These are phyloP conservation scores for Xerocomus amazonicus DNA, from an alignment of 1,284 basidiomycete genomes.

Conservation along the genomic window DNA sequence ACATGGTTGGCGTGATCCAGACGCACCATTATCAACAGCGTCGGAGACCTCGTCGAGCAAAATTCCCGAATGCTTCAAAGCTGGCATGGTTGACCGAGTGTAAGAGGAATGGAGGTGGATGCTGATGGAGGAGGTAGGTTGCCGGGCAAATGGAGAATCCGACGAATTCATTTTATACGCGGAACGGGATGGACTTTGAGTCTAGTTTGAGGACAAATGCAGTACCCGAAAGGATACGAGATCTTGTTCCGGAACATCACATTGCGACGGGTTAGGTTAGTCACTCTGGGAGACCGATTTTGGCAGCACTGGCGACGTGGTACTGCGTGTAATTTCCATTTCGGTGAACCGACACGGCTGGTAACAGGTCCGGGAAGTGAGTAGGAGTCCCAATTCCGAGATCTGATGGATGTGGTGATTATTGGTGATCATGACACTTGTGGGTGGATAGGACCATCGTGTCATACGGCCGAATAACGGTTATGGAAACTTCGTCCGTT, in stretches of 20 bases:
- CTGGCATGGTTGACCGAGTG: constrained; percentile 22
- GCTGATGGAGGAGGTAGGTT: background rate
- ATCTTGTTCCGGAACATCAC: constrained; percentile 23
- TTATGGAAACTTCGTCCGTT: constrained; percentile 7
- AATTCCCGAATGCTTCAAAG: constrained; percentile 26
- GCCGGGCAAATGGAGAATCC: constrained; percentile 2
- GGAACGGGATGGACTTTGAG: constrained; percentile 5
- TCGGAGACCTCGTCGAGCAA: constrained; percentile 69
- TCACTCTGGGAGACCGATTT: constrained; percentile 1
- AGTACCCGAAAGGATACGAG: constrained; percentile 18
- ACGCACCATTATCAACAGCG: constrained; percentile 67
- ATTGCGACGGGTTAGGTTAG: constrained; percentile 11
- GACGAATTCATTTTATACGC: constrained; percentile 19
- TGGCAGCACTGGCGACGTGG: constrained; percentile 4
- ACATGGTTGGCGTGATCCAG: background rate
- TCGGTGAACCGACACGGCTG: constrained; percentile 7
- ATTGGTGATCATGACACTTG: constrained; percentile 18
- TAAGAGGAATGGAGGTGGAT: background rate
- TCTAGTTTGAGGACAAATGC: constrained; percentile 7
- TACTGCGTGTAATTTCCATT: constrained; percentile 12
- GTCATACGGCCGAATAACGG: constrained; percentile 11
- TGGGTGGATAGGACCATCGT: constrained; percentile 5
- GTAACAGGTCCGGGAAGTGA: constrained; percentile 3
- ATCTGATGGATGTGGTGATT: constrained; percentile 18
- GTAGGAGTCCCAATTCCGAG: constrained; percentile 7